These are phyloP conservation scores for Trichoderma koningii DNA, from an alignment of 2,329 filamentous ascomycete genomes.

Conservation along the genomic window DNA sequence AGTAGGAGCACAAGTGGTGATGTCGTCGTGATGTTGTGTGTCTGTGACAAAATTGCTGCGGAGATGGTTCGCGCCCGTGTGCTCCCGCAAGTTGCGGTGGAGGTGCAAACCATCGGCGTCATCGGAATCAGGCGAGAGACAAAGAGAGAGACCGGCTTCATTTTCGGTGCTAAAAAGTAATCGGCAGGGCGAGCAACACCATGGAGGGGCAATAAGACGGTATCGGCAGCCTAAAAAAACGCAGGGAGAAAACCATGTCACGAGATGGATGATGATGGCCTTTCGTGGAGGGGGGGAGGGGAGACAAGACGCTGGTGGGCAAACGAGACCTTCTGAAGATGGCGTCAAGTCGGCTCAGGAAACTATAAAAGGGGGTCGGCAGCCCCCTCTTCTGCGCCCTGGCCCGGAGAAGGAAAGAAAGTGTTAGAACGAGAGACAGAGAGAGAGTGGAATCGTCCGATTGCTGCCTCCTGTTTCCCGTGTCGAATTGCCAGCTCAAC, in stretches of 20 bases:
- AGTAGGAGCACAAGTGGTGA: background rate
- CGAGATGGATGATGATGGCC: conserved; percentile 18
- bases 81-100: background rate
- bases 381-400: conserved; percentile 1
- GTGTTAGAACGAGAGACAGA: background rate
- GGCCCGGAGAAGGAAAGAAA: background rate
- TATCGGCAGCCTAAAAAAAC: conserved; percentile 16
- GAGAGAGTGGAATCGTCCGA: background rate
- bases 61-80: background rate
- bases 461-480: conserved; percentile 5
- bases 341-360: conserved; percentile 22
- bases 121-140: conserved; percentile 15
- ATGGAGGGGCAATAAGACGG: conserved; percentile 21
- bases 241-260: conserved; percentile 25
- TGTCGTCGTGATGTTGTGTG: background rate
- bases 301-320: conserved; percentile 3
- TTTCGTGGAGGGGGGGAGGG: background rate
- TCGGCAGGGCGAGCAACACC: background rate
- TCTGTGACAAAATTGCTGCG: background rate
- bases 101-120: conserved; percentile 24
- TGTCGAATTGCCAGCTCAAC: conserved; percentile 20
- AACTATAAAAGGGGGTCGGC: conserved; percentile 28
- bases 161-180: conserved; percentile 19
- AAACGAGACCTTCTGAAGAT: conserved; percentile 15
- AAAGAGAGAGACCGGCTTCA: conserved; percentile 20